A percentile compares a stretch with the other conserved stretches of the same genome.
These are phyloP conservation scores for Coleophoma crateriformis DNA, from an alignment of 2,329 filamentous ascomycete genomes.

Conservation along the genomic window DNA sequence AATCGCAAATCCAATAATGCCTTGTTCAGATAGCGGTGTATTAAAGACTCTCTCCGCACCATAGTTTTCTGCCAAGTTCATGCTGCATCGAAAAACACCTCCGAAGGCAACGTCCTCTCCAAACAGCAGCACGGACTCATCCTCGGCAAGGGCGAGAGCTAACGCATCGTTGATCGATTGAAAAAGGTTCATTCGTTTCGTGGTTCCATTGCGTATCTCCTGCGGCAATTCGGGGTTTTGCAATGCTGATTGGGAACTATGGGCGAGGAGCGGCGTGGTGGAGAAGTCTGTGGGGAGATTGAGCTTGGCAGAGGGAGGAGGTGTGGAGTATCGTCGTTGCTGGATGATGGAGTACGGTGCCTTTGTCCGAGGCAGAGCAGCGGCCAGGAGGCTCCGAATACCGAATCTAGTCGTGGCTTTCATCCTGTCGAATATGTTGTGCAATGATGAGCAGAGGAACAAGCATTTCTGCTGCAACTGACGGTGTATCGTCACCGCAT, in stretches of 20 bases:
- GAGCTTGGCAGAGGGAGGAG: conserved; percentile 56
- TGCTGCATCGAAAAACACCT: conserved; percentile 91
- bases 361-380: conserved; percentile 3
- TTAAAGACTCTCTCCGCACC: conserved; percentile 91
- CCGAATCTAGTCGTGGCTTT: conserved; percentile 7
- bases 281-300: conserved; percentile 88
- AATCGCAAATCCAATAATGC: conserved; percentile 89
- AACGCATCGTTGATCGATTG: conserved; percentile 91
- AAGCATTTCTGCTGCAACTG: no score
- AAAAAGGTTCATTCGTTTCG: conserved; percentile 88
- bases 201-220: conserved; percentile 60
- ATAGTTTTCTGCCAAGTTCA: conserved; percentile 83
- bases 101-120: conserved; percentile 97
- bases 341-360: neutral
- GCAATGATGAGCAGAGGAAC: neutral
- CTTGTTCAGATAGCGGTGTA: conserved; percentile 89
- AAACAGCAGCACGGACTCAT: conserved; percentile 85
- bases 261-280: conserved; percentile 73
- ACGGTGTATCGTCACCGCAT: no score
- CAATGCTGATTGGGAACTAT: conserved; percentile 69
- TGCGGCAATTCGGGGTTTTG: conserved; percentile 65
- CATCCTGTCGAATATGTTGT: conserved; percentile 14
- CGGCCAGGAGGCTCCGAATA: conserved; percentile 1
- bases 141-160: conserved; percentile 71
- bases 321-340: conserved; percentile 20